Evolutionary conservation across 257 asterid genomes (phyloP).

Genomic region (Penstemon newberryi): DNA sequence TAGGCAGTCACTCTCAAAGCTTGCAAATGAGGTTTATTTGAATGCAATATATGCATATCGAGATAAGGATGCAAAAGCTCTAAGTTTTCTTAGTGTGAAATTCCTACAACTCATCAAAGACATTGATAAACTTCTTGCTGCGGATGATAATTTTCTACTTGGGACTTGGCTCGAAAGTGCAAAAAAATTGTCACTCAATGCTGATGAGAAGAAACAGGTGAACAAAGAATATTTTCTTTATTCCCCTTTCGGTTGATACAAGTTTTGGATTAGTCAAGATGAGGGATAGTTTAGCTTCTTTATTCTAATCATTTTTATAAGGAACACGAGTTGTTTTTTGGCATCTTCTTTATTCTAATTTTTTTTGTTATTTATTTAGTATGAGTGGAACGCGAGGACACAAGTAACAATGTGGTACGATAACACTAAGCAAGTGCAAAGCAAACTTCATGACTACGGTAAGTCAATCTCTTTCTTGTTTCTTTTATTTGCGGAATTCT

Average conservation of each 20-base stretch:
- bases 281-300: too few relatives aligned
- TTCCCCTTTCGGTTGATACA: not conserved
- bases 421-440: slow-evolving; percentile 57
- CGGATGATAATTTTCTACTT: slow-evolving; percentile 82
- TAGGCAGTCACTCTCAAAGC: slow-evolving; percentile 85
- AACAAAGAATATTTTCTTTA: slow-evolving; percentile 8
- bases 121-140: slow-evolving; percentile 80
- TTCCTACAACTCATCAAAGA: slow-evolving; percentile 86
- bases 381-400: slow-evolving; percentile 97
- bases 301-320: too few relatives aligned
- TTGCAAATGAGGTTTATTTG: slow-evolving; percentile 85
- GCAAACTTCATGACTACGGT: slow-evolving; percentile 94
- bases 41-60: slow-evolving; percentile 64
- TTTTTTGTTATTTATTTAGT: slow-evolving; percentile 39
- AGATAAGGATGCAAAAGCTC: slow-evolving; percentile 55
- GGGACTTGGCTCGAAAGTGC: slow-evolving; percentile 96
- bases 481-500: not conserved
- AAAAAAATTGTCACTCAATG: slow-evolving; percentile 54
- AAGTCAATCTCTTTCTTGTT: slow-evolving; percentile 21
- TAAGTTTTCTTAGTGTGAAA: slow-evolving; percentile 49
- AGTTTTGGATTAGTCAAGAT: not conserved
- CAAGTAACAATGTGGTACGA: slow-evolving; percentile 99
- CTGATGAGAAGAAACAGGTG: slow-evolving; percentile 75
- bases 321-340: too few relatives aligned
- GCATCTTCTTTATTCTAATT: not conserved